Conservation (phyloP, 73 alveolate genomes). For the Paramecium caudatum region DNA sequence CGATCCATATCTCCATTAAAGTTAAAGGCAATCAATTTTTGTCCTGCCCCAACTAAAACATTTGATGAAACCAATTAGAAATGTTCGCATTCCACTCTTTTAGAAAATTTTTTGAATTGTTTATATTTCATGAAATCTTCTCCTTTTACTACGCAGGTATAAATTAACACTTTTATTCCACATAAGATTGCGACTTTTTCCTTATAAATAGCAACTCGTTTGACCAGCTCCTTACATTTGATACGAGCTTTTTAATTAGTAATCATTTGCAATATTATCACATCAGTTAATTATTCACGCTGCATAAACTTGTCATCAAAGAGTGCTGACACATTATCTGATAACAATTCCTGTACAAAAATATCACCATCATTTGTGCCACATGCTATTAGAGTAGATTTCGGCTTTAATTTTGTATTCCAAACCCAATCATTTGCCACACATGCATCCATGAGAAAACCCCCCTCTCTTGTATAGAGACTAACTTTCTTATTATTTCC, state of each 20-base stretch:
- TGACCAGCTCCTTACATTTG: conserved; percentile 74
- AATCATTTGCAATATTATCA: conserved; percentile 53
- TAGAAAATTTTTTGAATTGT: conserved; percentile 62
- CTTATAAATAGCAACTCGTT: conserved; percentile 65
- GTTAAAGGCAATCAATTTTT: conserved; percentile 48
- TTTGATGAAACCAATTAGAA: conserved; percentile 55
- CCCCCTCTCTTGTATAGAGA: conserved; percentile 74
- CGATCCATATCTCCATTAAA: conserved; percentile 75
- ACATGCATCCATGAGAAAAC: conserved; percentile 66
- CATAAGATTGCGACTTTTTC: conserved; percentile 72
- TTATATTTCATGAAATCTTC: conserved; percentile 73
- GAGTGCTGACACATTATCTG: conserved; percentile 60
- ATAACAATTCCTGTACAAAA: conserved; percentile 13
- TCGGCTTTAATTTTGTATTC: conserved; percentile 62
- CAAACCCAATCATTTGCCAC: conserved; percentile 73
- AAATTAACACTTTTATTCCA: conserved; percentile 55
- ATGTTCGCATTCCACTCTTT: conserved; percentile 64
- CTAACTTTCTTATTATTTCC: conserved; percentile 70
- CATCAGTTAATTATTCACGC: conserved; percentile 77
- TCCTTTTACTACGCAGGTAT: conserved; percentile 45
- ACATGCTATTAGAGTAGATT: background rate
- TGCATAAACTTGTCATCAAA: conserved; percentile 58
- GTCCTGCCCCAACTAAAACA: conserved; percentile 38
- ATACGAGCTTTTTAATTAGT: conserved; percentile 58
- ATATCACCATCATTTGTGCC: conserved; percentile 77